Conservation (phyloP, 345 rosid species). For the Gossypium mustelinum region DNA sequence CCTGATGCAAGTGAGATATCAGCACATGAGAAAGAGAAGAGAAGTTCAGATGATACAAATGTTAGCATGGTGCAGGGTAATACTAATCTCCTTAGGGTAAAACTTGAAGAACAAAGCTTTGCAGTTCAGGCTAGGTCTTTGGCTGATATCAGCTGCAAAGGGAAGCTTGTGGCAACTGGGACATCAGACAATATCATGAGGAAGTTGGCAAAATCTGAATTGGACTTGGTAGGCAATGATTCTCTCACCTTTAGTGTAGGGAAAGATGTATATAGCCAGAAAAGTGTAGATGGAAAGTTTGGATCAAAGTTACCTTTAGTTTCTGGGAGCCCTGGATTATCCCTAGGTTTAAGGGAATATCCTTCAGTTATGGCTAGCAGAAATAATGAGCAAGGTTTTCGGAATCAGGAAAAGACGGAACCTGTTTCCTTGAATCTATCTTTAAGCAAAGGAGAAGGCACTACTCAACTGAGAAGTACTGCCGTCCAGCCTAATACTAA, state of each 20-base stretch:
- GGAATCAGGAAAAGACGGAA: constrained; percentile 25
- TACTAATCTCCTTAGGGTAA: constrained; percentile 22
- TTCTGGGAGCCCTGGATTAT: constrained; percentile 31
- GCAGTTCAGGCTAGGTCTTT: constrained; percentile 24
- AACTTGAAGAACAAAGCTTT: constrained; percentile 30
- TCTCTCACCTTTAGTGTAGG: constrained; percentile 21
- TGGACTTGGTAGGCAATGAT: constrained; percentile 27
- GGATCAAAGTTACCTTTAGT: constrained; percentile 24
- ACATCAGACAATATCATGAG: constrained; percentile 14
- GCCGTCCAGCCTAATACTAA: constrained; percentile 19
- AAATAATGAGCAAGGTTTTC: constrained; percentile 25
- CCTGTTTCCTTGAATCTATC: constrained; percentile 47
- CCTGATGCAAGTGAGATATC: constrained; percentile 23
- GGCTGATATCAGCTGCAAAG: constrained; percentile 19
- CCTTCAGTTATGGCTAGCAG: constrained; percentile 19
- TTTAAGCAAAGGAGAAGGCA: constrained; percentile 38
- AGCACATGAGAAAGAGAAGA: constrained; percentile 12
- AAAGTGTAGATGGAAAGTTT: constrained; percentile 22
- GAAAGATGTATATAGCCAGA: constrained; percentile 19
- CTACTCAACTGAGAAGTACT: constrained; percentile 19
- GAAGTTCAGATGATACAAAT: constrained; percentile 11
- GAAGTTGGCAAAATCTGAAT: constrained; percentile 26
- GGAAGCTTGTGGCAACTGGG: constrained; percentile 26
- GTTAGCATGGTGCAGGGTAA: constrained; percentile 11
- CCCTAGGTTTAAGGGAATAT: constrained; percentile 28